Evolutionary conservation across 2,329 filamentous ascomycete genomes (phyloP).

Genomic region (Plenodomus biglobosus): DNA sequence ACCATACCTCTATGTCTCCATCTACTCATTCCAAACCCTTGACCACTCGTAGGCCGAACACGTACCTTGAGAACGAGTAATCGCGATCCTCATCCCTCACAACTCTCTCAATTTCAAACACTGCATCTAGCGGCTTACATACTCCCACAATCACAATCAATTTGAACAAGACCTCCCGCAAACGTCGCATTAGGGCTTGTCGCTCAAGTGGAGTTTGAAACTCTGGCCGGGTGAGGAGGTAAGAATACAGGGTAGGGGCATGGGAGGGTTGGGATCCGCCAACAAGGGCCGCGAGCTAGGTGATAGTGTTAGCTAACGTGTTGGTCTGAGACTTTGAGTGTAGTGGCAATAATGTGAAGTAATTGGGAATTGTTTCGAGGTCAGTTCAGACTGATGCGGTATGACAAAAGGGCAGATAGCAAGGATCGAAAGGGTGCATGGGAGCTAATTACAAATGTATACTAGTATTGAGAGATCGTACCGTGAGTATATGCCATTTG

Average conservation of each 20-base stretch:
- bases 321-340: background rate
- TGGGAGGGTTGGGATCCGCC: conserved; percentile 56
- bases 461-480: conserved; percentile 17
- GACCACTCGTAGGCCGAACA: background rate
- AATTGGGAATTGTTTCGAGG: background rate
- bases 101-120: conserved; percentile 57
- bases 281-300: conserved; percentile 48
- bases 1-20: background rate
- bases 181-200: conserved; percentile 52
- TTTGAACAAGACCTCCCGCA: conserved; percentile 63
- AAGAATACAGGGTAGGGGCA: conserved; percentile 57
- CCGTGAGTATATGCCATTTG: conserved; percentile 51
- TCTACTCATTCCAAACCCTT: no score
- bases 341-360: background rate
- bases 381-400: no score
- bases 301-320: background rate
- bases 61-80: conserved; percentile 52
- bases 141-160: conserved; percentile 60
- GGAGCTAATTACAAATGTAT: no score
- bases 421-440: no score
- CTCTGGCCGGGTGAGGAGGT: conserved; percentile 55
- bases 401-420: no score
- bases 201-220: conserved; percentile 50
- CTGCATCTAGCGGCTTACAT: conserved; percentile 63
- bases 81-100: conserved; percentile 62